These are phyloP conservation scores for Pythium pyrilobum DNA, from an alignment of 352 stramenopile genomes.

Conservation along the genomic window DNA sequence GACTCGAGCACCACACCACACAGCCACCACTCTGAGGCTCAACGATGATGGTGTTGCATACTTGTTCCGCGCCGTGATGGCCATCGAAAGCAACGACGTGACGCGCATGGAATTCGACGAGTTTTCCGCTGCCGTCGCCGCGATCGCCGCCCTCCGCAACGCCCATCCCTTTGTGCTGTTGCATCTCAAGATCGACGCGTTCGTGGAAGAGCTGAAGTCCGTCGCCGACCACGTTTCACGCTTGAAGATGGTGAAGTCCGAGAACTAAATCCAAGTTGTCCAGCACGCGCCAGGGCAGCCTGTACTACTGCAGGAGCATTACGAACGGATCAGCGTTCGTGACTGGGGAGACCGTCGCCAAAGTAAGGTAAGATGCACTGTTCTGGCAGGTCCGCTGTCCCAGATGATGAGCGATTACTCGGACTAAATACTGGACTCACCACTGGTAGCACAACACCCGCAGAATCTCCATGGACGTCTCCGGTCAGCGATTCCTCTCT, in stretches of 20 bases:
- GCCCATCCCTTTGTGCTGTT: constrained; percentile 44
- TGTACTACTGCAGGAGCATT: too few species aligned
- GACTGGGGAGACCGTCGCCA: too few species aligned
- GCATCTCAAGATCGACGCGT: constrained; percentile 50
- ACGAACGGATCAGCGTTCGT: too few species aligned
- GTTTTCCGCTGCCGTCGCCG: constrained; percentile 40
- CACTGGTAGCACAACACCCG: too few species aligned
- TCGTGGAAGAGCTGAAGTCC: constrained; percentile 25
- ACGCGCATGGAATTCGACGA: constrained; percentile 60
- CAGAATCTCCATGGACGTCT: too few species aligned
- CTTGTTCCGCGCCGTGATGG: constrained; percentile 46
- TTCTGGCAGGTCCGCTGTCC: too few species aligned
- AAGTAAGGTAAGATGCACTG: too few species aligned
- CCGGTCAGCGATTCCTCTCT: too few species aligned
- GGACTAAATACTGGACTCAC: too few species aligned
- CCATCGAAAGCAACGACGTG: constrained; percentile 44
- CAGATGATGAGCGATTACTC: too few species aligned
- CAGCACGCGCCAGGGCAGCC: background rate
- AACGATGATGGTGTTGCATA: constrained; percentile 20
- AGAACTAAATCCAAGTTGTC: background rate
- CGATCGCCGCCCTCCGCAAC: constrained; percentile 36
- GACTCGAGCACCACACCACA: background rate
- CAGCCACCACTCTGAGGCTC: constrained; percentile 4
- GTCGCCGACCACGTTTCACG: background rate
- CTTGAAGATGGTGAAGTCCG: background rate